Conservation (phyloP, 208 protist genomes). For the Acanthamoeba triangularis region DNA sequence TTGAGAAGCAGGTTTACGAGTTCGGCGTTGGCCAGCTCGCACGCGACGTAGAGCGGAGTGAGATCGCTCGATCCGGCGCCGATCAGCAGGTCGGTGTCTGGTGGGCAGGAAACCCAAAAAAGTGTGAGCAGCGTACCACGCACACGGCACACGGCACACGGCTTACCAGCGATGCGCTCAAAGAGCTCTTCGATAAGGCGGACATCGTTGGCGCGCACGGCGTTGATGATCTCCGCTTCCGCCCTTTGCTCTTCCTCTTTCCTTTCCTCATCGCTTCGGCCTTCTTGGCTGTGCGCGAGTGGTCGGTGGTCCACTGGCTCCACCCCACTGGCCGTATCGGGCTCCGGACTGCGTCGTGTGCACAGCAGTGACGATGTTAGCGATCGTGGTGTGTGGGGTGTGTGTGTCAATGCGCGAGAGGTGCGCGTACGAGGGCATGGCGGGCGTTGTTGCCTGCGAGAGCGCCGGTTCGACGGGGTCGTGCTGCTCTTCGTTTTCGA, state of each 20-base stretch:
- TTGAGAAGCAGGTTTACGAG: slow-evolving; percentile 11
- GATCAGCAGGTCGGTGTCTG: background rate
- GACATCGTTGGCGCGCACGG: background rate
- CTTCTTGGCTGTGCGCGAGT: background rate
- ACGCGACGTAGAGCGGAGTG: slow-evolving; percentile 33
- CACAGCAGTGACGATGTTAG: too few relatives aligned
- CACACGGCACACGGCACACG: background rate
- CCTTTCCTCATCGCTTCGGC: background rate
- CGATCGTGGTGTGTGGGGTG: too few relatives aligned
- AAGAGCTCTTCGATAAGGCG: background rate
- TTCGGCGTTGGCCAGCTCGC: background rate
- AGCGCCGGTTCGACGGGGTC: background rate
- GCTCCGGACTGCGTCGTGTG: background rate
- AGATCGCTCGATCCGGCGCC: slow-evolving; percentile 15
- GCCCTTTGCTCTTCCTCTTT: background rate
- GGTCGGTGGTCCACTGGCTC: background rate
- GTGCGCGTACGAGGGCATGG: too few relatives aligned
- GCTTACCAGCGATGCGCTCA: background rate
- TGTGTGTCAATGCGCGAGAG: too few relatives aligned
- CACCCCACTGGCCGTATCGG: background rate
- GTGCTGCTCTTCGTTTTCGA: background rate
- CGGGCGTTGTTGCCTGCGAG: too few relatives aligned
- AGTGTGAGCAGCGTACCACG: background rate
- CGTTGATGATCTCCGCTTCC: background rate
- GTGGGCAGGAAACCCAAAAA: too few relatives aligned